phyloP scores from a whole-genome alignment of 805 yeast genomes.

The Saccharomycopsis sp. region DNA sequence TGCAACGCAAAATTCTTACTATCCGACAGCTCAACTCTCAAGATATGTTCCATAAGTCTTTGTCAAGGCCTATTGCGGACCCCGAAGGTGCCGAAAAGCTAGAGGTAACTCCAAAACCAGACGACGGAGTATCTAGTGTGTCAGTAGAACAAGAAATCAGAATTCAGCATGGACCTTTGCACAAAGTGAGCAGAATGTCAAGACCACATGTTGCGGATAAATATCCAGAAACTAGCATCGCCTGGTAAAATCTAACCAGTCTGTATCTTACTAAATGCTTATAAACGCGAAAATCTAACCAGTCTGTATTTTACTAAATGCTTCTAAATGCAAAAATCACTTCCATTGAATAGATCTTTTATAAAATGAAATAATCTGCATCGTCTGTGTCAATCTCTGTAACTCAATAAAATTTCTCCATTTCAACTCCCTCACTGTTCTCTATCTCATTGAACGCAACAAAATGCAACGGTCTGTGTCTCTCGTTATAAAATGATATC shows the following conservation, averaged over 20 bases:
- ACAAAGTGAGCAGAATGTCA: not conserved
- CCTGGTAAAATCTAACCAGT: too few species aligned
- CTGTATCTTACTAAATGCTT: too few species aligned
- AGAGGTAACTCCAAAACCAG: not conserved
- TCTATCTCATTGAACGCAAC: constrained; percentile 39
- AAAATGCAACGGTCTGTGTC: constrained; percentile 88
- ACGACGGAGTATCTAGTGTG: not conserved
- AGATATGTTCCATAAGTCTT: constrained; percentile 30
- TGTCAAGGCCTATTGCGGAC: constrained; percentile 8
- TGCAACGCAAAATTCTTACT: not conserved
- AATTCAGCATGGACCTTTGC: not conserved
- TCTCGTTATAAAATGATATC: constrained; percentile 70
- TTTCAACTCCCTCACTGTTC: not conserved
- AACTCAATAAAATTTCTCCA: not conserved
- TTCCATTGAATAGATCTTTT: too few species aligned
- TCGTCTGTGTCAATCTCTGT: not conserved
- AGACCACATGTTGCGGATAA: too few species aligned
- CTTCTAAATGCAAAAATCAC: too few species aligned
- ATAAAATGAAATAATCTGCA: too few species aligned
- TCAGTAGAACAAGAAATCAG: not conserved
- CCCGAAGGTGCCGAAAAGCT: not conserved
- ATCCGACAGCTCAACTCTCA: constrained; percentile 36
- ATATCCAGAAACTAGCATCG: too few species aligned
- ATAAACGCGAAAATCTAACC: too few species aligned
- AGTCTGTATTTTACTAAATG: too few species aligned